Evolutionary conservation across 1,284 basidiomycete genomes (phyloP).

Genomic region (Athelia sp.): DNA sequence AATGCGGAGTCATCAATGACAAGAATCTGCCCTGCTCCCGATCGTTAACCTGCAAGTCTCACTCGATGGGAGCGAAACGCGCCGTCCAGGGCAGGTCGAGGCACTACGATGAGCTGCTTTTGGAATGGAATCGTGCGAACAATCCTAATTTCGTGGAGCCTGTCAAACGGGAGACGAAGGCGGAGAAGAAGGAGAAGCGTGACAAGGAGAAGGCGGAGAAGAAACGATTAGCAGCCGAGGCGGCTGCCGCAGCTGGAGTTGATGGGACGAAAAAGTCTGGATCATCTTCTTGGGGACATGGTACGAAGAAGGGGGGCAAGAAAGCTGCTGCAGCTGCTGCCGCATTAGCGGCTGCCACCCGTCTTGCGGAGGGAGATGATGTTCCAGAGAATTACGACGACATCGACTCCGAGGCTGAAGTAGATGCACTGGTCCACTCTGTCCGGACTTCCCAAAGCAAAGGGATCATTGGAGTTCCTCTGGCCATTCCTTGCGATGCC

Average conservation of each 20-base stretch:
- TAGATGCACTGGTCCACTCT: slow-evolving; percentile 50
- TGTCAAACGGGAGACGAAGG: slow-evolving; percentile 77
- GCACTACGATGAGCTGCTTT: slow-evolving; percentile 81
- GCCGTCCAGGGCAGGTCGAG: slow-evolving; percentile 85
- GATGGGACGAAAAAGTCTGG: slow-evolving; percentile 30
- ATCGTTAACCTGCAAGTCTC: slow-evolving; percentile 96
- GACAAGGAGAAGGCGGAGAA: slow-evolving; percentile 75
- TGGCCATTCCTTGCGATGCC: slow-evolving; percentile 44
- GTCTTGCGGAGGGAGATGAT: slow-evolving; percentile 46
- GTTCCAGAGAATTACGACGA: slow-evolving; percentile 74
- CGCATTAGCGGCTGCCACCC: slow-evolving; percentile 39
- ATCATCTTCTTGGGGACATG: slow-evolving; percentile 34
- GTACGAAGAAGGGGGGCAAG: slow-evolving; percentile 55
- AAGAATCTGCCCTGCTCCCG: slow-evolving; percentile 93
- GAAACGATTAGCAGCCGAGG: slow-evolving; percentile 64
- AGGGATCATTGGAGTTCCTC: slow-evolving; percentile 41
- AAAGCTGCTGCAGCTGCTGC: slow-evolving; percentile 27
- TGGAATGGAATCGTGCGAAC: slow-evolving; percentile 90
- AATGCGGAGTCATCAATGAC: slow-evolving; percentile 98
- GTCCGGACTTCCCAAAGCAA: slow-evolving; percentile 51
- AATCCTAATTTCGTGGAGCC: slow-evolving; percentile 96
- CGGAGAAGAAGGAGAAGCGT: slow-evolving; percentile 75
- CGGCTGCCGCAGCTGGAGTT: slow-evolving; percentile 55
- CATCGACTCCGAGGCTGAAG: slow-evolving; percentile 72
- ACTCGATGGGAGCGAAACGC: slow-evolving; percentile 96